A percentile compares a stretch with the other conserved stretches of the same genome.
Evolutionary conservation across 2,329 filamentous ascomycete species (phyloP).

Genomic region (Colletotrichum falcatum): DNA sequence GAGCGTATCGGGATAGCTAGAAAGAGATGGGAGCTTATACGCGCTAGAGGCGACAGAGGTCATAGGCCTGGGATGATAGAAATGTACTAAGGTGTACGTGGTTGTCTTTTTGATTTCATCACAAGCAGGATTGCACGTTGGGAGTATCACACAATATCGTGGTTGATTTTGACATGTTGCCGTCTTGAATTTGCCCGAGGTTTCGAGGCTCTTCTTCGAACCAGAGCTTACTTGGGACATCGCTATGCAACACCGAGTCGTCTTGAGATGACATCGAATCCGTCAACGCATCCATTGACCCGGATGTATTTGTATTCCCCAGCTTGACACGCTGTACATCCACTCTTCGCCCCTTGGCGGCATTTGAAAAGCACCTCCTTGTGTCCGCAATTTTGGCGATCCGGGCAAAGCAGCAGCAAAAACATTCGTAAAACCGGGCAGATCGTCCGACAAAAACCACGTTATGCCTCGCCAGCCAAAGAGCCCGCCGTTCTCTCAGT

Average conservation of each 20-base stretch:
- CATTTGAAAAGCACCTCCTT: no score
- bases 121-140: background rate
- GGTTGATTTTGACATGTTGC: background rate
- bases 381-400: background rate
- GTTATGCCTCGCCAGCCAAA: background rate
- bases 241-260: background rate
- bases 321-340: no score
- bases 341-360: no score
- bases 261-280: background rate
- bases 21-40: background rate
- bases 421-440: rapidly evolving
- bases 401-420: background rate
- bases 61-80: conserved; percentile 4
- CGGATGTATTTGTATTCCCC: no score
- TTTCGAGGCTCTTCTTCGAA: background rate
- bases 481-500: background rate
- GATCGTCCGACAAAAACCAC: background rate
- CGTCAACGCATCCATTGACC: background rate
- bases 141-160: background rate
- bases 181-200: background rate
- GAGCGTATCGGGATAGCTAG: conserved; percentile 1
- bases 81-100: background rate
- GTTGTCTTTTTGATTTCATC: background rate
- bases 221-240: background rate
- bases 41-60: conserved; percentile 3